These are phyloP conservation scores for Heritiera fomes DNA, from an alignment of 345 rosid species.

Conservation along the genomic window DNA sequence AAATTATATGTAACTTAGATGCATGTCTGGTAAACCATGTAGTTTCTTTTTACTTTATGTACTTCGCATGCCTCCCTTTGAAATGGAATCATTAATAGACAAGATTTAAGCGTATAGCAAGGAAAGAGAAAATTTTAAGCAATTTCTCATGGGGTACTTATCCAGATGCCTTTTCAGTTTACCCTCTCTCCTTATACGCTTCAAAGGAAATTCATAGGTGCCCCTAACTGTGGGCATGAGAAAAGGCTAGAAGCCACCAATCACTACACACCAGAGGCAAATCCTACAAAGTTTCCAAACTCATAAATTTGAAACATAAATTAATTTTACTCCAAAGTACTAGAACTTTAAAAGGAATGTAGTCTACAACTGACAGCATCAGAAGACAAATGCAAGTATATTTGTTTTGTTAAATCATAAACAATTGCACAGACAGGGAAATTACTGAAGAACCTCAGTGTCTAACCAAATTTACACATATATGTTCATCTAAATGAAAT, in stretches of 20 bases:
- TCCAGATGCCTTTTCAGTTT: not conserved
- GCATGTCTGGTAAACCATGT: not conserved
- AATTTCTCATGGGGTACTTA: not conserved
- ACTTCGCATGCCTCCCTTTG: not conserved
- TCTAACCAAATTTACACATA: not conserved
- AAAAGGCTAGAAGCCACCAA: not conserved
- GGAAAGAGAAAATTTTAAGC: not conserved
- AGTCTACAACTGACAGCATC: constrained; percentile 10
- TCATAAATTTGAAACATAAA: constrained; percentile 4
- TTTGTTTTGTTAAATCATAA: not conserved
- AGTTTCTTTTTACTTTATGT: not conserved
- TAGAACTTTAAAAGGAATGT: not conserved
- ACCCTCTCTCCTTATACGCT: not conserved
- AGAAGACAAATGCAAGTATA: constrained; percentile 11
- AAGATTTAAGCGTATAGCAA: not conserved
- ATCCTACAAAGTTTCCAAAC: constrained; percentile 1
- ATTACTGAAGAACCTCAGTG: constrained; percentile 11
- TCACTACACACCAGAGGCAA: not conserved
- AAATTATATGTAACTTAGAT: constrained; percentile 10
- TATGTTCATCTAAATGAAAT: not conserved
- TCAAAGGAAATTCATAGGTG: not conserved
- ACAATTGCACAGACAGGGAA: constrained; percentile 11
- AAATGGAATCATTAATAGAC: not conserved
- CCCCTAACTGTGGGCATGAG: not conserved
- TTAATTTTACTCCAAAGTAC: not conserved